A percentile compares a stretch with the other conserved stretches of the same genome.
Evolutionary conservation across 495 filamentous ascomycete genomes (phyloP).

Genomic region (Penicillium cosmopolitanum): DNA sequence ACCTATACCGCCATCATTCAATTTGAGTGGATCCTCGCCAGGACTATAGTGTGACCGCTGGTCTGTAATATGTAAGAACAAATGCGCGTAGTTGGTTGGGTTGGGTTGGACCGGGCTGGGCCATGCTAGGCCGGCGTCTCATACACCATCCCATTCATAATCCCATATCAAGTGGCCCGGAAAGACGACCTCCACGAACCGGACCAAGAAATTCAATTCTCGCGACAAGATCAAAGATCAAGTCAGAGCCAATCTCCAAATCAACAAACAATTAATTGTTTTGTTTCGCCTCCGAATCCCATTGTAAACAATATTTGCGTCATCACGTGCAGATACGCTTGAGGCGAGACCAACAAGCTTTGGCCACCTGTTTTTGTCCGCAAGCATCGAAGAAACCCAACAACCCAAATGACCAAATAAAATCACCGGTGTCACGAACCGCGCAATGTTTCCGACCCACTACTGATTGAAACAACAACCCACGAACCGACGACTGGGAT

Average conservation of each 20-base stretch:
- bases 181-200: not conserved
- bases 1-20: too few relatives aligned
- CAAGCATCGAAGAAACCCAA: conserved; percentile 23
- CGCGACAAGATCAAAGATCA: not conserved
- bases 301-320: conserved; percentile 5
- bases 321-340: conserved; percentile 28
- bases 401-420: conserved; percentile 9
- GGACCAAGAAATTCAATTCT: not conserved
- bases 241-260: not conserved
- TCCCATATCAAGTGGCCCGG: too few relatives aligned
- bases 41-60: too few relatives aligned
- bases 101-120: too few relatives aligned
- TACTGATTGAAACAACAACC: not conserved
- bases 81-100: too few relatives aligned
- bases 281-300: not conserved
- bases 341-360: conserved; percentile 21
- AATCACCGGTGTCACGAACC: not conserved
- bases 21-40: too few relatives aligned
- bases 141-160: too few relatives aligned
- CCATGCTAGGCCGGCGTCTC: too few relatives aligned
- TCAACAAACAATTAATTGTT: not conserved
- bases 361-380: conserved; percentile 37
- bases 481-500: not conserved
- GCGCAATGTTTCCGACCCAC: conserved; percentile 14
- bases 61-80: too few relatives aligned